phyloP scores from a whole-genome alignment of 2,329 filamentous ascomycete species.

The Zymoseptoria tritici region DNA sequence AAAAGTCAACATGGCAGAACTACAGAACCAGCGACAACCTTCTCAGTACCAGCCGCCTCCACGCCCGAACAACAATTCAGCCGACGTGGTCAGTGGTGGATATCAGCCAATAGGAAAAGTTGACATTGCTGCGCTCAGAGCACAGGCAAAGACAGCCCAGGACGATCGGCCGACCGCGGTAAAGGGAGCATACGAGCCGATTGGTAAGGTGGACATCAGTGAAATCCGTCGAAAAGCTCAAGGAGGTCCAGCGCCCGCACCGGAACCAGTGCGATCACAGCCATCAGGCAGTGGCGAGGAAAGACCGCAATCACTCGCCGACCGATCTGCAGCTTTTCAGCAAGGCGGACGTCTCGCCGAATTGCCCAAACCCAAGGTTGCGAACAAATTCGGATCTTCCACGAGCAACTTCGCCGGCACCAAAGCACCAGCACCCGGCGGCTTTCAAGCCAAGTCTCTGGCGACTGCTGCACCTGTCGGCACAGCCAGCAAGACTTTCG shows the following conservation, averaged over 20 bases:
- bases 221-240: conserved; percentile 82
- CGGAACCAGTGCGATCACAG: conserved; percentile 36
- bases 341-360: conserved; percentile 73
- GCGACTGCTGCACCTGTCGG: conserved; percentile 58
- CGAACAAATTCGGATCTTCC: conserved; percentile 73
- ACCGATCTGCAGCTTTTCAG: conserved; percentile 67
- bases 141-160: conserved; percentile 57
- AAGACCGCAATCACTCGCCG: conserved; percentile 58
- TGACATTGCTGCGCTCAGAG: conserved; percentile 85
- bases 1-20: conserved; percentile 84
- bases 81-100: conserved; percentile 69
- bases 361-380: conserved; percentile 89
- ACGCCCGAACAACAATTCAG: conserved; percentile 38
- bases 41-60: conserved; percentile 51
- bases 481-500: conserved; percentile 83
- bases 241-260: conserved; percentile 35
- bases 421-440: conserved; percentile 74
- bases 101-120: conserved; percentile 96
- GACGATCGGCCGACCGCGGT: conserved; percentile 79
- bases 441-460: conserved; percentile 53
- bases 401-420: conserved; percentile 72
- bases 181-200: conserved; percentile 87
- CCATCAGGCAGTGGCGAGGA: conserved; percentile 44
- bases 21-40: conserved; percentile 64
- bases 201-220: conserved; percentile 95